phyloP scores from a whole-genome alignment of 352 stramenopile genomes.

The Globisporangium rhizosaccharum region DNA sequence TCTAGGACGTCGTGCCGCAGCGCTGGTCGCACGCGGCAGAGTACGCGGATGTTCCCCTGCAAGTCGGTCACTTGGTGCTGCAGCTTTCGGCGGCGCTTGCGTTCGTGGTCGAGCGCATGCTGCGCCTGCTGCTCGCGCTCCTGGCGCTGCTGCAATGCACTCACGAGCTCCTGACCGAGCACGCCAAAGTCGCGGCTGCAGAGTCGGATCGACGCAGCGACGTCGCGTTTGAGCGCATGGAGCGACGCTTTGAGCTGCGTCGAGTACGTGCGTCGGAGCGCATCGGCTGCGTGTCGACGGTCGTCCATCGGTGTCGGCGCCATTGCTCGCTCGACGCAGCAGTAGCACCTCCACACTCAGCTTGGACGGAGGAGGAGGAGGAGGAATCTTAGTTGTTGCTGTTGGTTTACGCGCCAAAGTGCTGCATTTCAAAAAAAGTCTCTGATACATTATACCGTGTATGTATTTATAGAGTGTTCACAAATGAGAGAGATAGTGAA shows the following conservation, averaged over 20 bases:
- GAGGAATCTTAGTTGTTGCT: no score
- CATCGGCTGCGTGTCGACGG: background rate
- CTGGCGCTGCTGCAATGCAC: conserved; percentile 29
- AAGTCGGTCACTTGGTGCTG: conserved; percentile 43
- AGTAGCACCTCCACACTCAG: no score
- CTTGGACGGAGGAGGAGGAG: no score
- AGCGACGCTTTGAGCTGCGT: conserved; percentile 39
- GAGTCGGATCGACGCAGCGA: conserved; percentile 59
- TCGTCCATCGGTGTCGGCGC: background rate
- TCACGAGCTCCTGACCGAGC: conserved; percentile 57
- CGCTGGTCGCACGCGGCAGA: conserved; percentile 69
- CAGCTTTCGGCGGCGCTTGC: conserved; percentile 28
- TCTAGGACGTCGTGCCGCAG: conserved; percentile 16
- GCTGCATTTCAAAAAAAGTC: no score
- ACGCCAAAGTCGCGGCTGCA: conserved; percentile 66
- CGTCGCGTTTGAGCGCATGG: conserved; percentile 47
- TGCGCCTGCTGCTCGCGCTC: conserved; percentile 27
- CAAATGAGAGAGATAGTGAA: no score
- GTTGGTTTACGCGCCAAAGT: no score
- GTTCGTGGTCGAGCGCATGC: conserved; percentile 50
- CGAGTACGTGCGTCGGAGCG: conserved; percentile 16
- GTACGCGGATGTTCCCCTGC: conserved; percentile 67
- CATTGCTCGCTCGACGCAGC: background rate
- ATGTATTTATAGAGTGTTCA: no score
- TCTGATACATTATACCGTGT: no score